Evolutionary conservation across 441 rosid genomes (phyloP).

Genomic region (Euphorbia schlechtendalii): DNA sequence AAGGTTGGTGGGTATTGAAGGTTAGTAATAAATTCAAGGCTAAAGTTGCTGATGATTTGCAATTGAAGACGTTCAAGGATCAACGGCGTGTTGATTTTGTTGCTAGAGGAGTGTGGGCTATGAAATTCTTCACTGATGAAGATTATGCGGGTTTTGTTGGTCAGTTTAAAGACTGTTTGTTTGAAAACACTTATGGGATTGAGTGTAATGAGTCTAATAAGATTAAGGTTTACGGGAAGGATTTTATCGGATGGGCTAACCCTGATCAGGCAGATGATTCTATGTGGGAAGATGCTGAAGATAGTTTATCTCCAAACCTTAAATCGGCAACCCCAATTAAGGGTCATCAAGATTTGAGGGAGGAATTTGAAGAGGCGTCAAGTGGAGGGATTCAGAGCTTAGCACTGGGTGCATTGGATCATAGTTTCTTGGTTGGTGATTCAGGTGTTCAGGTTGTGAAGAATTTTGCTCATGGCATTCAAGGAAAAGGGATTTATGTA

Average conservation of each 20-base stretch:
- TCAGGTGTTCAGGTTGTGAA: conserved; percentile 89
- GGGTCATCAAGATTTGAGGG: conserved; percentile 62
- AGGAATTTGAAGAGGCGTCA: conserved; percentile 88
- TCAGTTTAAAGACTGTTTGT: conserved; percentile 61
- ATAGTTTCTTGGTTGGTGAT: conserved; percentile 93
- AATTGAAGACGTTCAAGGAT: conserved; percentile 56
- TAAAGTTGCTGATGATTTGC: conserved; percentile 62
- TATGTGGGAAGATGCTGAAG: conserved; percentile 96
- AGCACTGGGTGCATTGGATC: conserved; percentile 92
- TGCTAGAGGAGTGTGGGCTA: conserved; percentile 78
- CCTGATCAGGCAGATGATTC: conserved; percentile 95
- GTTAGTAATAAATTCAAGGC: conserved; percentile 56
- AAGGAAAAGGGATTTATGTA: conserved; percentile 86
- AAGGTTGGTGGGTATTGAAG: conserved; percentile 70
- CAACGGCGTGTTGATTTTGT: conserved; percentile 90
- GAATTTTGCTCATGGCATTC: conserved; percentile 86
- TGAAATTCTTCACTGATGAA: conserved; percentile 59
- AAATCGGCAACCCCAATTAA: conserved; percentile 45
- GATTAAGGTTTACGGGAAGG: conserved; percentile 79
- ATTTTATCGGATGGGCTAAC: conserved; percentile 87
- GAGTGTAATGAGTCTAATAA: conserved; percentile 73
- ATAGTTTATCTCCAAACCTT: conserved; percentile 50
- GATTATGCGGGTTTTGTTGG: conserved; percentile 43
- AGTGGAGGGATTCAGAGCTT: conserved; percentile 88
- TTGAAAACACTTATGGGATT: conserved; percentile 72